Percentiles rank a stretch among this genome's conserved stretches.
These are phyloP conservation scores for Paraphaeosphaeria minitans DNA, from an alignment of 2,329 filamentous ascomycete genomes.

Conservation along the genomic window DNA sequence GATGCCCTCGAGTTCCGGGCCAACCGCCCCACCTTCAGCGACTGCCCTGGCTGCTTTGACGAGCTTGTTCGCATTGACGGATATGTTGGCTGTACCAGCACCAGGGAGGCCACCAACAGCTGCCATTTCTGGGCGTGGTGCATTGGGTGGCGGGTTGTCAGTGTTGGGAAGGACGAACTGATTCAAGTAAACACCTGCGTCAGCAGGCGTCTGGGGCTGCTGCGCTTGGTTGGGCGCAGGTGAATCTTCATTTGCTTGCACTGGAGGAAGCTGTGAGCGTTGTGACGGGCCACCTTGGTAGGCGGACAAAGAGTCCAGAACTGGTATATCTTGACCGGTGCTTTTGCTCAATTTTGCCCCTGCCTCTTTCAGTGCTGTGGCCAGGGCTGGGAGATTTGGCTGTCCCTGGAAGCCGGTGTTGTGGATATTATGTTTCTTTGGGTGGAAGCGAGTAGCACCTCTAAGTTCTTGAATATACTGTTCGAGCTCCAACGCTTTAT, in stretches of 20 bases:
- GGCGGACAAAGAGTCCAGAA: conserved; percentile 29
- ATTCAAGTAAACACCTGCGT: conserved; percentile 42
- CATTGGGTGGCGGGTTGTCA: conserved; percentile 39
- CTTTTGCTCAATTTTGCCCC: conserved; percentile 40
- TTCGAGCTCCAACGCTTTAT: conserved; percentile 73
- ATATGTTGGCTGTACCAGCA: conserved; percentile 35
- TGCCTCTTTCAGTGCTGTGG: conserved; percentile 43
- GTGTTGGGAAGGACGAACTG: conserved; percentile 45
- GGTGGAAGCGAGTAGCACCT: conserved; percentile 37
- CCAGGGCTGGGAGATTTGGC: conserved; percentile 41
- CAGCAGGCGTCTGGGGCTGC: conserved; percentile 39
- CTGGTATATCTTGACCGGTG: conserved; percentile 31
- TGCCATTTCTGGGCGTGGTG: conserved; percentile 42
- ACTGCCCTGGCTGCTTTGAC: conserved; percentile 43
- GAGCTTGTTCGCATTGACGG: conserved; percentile 38
- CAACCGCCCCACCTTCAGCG: conserved; percentile 39
- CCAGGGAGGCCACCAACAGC: conserved; percentile 43
- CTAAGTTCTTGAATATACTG: conserved; percentile 45
- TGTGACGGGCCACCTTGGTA: conserved; percentile 28
- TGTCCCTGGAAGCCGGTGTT: conserved; percentile 22
- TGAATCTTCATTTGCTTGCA: conserved; percentile 26
- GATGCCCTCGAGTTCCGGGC: conserved; percentile 41
- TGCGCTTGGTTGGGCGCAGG: conserved; percentile 21
- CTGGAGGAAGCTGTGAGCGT: conserved; percentile 27
- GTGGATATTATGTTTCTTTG: conserved; percentile 29